Evolutionary conservation across 805 yeast species (phyloP).

Genomic region (Priceomyces melissophilus): DNA sequence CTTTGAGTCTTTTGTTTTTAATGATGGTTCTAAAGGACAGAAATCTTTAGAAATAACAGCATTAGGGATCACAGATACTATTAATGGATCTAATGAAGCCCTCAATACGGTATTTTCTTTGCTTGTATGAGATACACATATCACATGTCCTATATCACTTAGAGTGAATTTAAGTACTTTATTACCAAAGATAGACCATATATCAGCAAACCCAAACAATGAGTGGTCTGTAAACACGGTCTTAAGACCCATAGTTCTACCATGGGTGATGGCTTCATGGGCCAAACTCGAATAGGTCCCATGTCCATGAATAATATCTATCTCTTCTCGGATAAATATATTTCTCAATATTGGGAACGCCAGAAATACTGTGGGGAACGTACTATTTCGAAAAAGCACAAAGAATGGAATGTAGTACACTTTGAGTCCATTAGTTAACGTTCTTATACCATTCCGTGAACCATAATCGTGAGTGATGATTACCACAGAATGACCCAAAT

Average conservation of each 20-base stretch:
- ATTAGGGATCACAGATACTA: slow-evolving; percentile 90
- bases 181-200: slow-evolving; percentile 80
- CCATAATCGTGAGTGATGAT: slow-evolving; percentile 89
- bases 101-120: slow-evolving; percentile 92
- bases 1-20: slow-evolving; percentile 8
- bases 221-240: slow-evolving; percentile 97
- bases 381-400: slow-evolving; percentile 76
- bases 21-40: slow-evolving; percentile 29
- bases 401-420: slow-evolving; percentile 86
- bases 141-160: slow-evolving; percentile 85
- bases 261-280: slow-evolving; percentile 90
- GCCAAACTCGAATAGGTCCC: slow-evolving; percentile 85
- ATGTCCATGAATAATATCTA: slow-evolving; percentile 92
- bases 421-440: slow-evolving; percentile 83
- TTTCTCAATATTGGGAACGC: slow-evolving; percentile 83
- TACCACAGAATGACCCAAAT: slow-evolving; percentile 79
- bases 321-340: slow-evolving; percentile 78
- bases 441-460: slow-evolving; percentile 76
- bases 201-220: slow-evolving; percentile 86
- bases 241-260: slow-evolving; percentile 83
- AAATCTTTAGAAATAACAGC: slow-evolving; percentile 89
- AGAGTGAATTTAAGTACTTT: slow-evolving; percentile 79
- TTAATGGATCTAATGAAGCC: slow-evolving; percentile 73
- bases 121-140: slow-evolving; percentile 96
- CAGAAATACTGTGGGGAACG: slow-evolving; percentile 86